A percentile compares a stretch with the other conserved stretches of the same genome.
Conservation (phyloP, 371 early-diverging fungal species). For the Mucor saturninus region DNA sequence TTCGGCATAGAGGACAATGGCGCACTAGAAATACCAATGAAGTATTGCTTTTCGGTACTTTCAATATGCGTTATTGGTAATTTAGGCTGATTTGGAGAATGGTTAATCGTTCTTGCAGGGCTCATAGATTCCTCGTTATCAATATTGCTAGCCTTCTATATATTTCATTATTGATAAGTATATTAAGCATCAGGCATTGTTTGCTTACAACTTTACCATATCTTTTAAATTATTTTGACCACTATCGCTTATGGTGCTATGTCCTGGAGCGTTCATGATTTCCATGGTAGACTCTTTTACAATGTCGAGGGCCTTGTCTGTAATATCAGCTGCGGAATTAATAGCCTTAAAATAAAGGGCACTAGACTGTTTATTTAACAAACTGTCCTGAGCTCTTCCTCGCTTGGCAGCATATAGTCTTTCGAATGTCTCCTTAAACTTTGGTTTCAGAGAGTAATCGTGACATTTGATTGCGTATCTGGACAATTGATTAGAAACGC, state of each 20-base stretch:
- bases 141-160: conserved; percentile 14
- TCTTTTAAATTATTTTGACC: background rate
- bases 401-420: conserved; percentile 16
- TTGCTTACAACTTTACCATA: conserved; percentile 20
- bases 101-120: conserved; percentile 18
- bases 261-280: conserved; percentile 14
- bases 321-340: conserved; percentile 12
- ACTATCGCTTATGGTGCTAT: conserved; percentile 1
- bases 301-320: conserved; percentile 19
- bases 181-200: conserved; percentile 9
- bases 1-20: conserved; percentile 12
- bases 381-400: conserved; percentile 10
- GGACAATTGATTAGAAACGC: conserved; percentile 12
- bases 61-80: conserved; percentile 15
- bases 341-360: conserved; percentile 11
- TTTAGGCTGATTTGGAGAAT: conserved; percentile 15
- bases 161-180: conserved; percentile 22
- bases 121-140: conserved; percentile 18
- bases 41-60: conserved; percentile 9
- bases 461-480: conserved; percentile 17
- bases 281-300: conserved; percentile 14
- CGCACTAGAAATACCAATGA: conserved; percentile 14
- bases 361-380: conserved; percentile 5
- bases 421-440: conserved; percentile 12
- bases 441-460: conserved; percentile 13